Conservation (phyloP, 2,329 filamentous ascomycete species). For the Alternaria sp. region DNA sequence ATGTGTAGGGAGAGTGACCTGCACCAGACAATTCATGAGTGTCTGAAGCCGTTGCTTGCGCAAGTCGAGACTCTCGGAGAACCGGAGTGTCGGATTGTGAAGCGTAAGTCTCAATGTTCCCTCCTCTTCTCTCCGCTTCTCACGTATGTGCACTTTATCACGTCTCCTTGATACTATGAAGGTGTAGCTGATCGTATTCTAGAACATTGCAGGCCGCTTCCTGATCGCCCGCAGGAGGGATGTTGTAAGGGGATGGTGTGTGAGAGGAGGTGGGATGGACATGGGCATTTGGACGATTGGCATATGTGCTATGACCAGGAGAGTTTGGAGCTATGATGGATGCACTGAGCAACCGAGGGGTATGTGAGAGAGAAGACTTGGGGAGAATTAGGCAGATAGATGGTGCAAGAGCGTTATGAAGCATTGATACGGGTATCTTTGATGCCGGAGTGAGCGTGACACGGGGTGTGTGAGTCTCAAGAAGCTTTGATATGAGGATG, state of each 20-base stretch:
- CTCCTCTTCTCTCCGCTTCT: too few species aligned
- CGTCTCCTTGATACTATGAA: too few species aligned
- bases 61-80: neutral
- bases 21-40: neutral
- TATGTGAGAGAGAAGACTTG: neutral
- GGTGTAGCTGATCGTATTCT: neutral
- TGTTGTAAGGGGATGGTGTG: neutral
- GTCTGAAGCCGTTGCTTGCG: neutral
- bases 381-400: neutral
- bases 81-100: neutral
- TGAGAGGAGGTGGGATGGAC: neutral
- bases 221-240: neutral
- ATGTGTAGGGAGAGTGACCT: neutral
- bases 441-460: neutral
- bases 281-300: neutral
- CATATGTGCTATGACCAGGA: neutral
- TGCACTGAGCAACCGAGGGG: neutral
- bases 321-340: neutral
- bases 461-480: neutral
- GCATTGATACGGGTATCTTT: neutral
- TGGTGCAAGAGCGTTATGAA: neutral
- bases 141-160: too few species aligned
- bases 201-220: neutral
- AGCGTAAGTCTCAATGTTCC: neutral
- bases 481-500: neutral